A percentile compares a stretch with the other conserved stretches of the same genome.
These are phyloP conservation scores for Tulasnella sp. DNA, from an alignment of 768 basidiomycete species.

Conservation along the genomic window DNA sequence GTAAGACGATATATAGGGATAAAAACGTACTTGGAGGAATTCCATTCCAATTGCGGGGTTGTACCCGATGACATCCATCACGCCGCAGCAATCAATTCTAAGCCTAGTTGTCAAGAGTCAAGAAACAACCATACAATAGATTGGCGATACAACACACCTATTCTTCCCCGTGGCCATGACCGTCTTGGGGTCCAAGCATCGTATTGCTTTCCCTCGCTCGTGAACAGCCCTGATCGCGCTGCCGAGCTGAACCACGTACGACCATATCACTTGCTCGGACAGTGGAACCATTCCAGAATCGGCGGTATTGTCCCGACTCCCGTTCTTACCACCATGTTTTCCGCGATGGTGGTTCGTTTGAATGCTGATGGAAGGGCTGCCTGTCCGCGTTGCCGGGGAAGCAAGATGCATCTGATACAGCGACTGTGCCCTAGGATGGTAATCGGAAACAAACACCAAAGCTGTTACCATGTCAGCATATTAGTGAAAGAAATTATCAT, in stretches of 20 bases:
- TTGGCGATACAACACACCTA: slow-evolving; percentile 36
- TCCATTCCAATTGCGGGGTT: slow-evolving; percentile 53
- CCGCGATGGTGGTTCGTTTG: slow-evolving; percentile 14
- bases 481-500: too few species aligned
- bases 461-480: slow-evolving; percentile 37
- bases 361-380: slow-evolving; percentile 20
- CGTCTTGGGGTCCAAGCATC: slow-evolving; percentile 78
- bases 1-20: background rate
- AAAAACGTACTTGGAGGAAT: slow-evolving; percentile 37
- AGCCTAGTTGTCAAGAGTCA: slow-evolving; percentile 37
- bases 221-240: slow-evolving; percentile 82
- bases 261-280: slow-evolving; percentile 78
- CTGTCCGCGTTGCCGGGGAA: slow-evolving; percentile 39
- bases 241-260: slow-evolving; percentile 82
- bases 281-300: background rate
- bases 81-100: slow-evolving; percentile 76
- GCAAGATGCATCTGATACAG: slow-evolving; percentile 30
- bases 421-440: slow-evolving; percentile 73
- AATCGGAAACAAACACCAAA: slow-evolving; percentile 83
- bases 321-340: background rate
- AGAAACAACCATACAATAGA: background rate
- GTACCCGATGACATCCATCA: slow-evolving; percentile 75
- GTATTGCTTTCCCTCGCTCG: slow-evolving; percentile 64
- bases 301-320: background rate
- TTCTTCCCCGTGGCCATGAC: slow-evolving; percentile 84